These are phyloP conservation scores for Fistulinella cinereoalba DNA, from an alignment of 1,284 basidiomycete species.

Conservation along the genomic window DNA sequence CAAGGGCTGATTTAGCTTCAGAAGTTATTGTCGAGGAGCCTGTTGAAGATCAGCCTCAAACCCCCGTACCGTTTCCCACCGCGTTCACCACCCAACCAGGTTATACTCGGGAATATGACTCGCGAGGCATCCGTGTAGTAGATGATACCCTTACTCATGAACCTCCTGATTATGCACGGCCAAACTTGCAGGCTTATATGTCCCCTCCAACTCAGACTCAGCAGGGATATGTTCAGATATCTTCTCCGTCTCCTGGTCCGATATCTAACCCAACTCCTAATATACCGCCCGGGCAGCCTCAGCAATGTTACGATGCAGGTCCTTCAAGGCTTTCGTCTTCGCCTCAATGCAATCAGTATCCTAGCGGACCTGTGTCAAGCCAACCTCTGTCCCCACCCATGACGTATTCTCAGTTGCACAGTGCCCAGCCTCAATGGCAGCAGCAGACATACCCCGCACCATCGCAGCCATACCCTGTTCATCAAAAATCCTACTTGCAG, in stretches of 20 bases:
- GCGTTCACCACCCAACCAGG: conserved; percentile 1
- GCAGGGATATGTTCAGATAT: conserved; percentile 1
- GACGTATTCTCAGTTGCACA: conserved; percentile 7
- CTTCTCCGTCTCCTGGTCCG: conserved; percentile 9
- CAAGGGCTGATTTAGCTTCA: conserved; percentile 10
- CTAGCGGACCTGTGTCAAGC: conserved; percentile 4
- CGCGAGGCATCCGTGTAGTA: background rate
- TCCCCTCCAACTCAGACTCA: conserved; percentile 7
- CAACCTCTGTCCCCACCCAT: conserved; percentile 15
- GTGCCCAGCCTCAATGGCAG: conserved; percentile 10
- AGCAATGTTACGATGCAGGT: conserved; percentile 10
- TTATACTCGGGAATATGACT: conserved; percentile 1
- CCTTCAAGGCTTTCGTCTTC: conserved; percentile 1
- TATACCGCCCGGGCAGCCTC: conserved; percentile 14
- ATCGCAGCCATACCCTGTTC: conserved; percentile 6
- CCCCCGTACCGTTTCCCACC: conserved; percentile 7
- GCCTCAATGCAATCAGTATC: conserved; percentile 14
- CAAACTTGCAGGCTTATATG: conserved; percentile 13
- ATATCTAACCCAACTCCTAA: conserved; percentile 12
- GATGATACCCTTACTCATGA: conserved; percentile 5
- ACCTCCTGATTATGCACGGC: conserved; percentile 11
- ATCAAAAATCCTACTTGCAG: conserved; percentile 15
- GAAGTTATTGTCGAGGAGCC: conserved; percentile 19
- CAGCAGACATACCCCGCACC: conserved; percentile 8
- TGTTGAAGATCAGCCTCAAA: background rate